Conservation (phyloP, 106 monocot genomes). For the Dendrobium officinale region DNA sequence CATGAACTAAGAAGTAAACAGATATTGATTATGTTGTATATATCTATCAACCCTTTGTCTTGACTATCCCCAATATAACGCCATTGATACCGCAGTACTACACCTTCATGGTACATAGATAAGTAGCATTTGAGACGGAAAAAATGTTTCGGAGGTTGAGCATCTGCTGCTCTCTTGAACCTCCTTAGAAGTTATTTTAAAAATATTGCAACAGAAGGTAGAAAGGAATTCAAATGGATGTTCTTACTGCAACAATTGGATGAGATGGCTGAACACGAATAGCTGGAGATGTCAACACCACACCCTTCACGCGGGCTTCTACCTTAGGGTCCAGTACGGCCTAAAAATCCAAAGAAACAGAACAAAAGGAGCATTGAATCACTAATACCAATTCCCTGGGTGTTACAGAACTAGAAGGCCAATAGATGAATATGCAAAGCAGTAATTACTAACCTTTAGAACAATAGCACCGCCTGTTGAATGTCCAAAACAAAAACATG, state of each 20-base stretch:
- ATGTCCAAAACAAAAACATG: slow-evolving; percentile 84
- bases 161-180: too few species aligned
- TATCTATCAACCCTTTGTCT: too few species aligned
- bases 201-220: neutral
- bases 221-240: neutral
- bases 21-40: too few species aligned
- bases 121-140: too few species aligned
- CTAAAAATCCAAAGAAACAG: slow-evolving; percentile 18
- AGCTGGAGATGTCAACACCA: slow-evolving; percentile 82
- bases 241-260: slow-evolving; percentile 51
- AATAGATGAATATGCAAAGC: neutral
- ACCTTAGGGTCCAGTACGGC: slow-evolving; percentile 65
- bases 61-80: too few species aligned
- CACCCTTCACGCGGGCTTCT: slow-evolving; percentile 39
- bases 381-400: neutral
- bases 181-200: neutral
- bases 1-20: too few species aligned
- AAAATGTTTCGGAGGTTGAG: too few species aligned
- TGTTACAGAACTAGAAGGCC: neutral
- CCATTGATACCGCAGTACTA: too few species aligned
- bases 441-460: slow-evolving; percentile 48
- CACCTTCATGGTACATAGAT: too few species aligned
- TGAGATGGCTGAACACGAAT: slow-evolving; percentile 77
- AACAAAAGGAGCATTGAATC: slow-evolving; percentile 1
- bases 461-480: slow-evolving; percentile 84